phyloP scores from a whole-genome alignment of 2,329 filamentous ascomycete species.

The Coniochaeta prunicola region DNA sequence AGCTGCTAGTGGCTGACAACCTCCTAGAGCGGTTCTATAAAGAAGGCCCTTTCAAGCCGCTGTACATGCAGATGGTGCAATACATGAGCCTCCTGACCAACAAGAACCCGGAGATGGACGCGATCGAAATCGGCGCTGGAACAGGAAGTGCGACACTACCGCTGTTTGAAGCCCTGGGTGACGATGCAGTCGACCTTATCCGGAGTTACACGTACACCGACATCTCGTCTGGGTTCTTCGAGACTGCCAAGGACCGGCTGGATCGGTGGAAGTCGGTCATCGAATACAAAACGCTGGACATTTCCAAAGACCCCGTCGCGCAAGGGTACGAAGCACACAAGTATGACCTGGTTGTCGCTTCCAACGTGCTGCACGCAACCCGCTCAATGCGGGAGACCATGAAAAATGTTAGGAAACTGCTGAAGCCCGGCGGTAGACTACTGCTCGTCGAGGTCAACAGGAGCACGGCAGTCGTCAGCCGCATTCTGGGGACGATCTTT shows the following conservation, averaged over 20 bases:
- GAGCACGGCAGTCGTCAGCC: too few species aligned
- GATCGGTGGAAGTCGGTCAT: slow-evolving; percentile 14
- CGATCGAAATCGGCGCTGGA: slow-evolving; percentile 35
- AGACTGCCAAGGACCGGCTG: slow-evolving; percentile 20
- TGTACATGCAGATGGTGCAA: slow-evolving; percentile 16
- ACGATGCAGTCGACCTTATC: background rate
- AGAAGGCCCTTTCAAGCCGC: slow-evolving; percentile 13
- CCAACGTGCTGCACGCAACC: slow-evolving; percentile 29
- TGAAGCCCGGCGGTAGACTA: slow-evolving; percentile 32
- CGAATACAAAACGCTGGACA: slow-evolving; percentile 23
- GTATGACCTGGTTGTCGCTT: slow-evolving; percentile 30
- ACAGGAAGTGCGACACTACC: slow-evolving; percentile 30
- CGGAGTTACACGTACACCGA: slow-evolving; percentile 16
- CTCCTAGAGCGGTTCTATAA: slow-evolving; percentile 26
- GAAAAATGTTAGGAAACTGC: slow-evolving; percentile 23
- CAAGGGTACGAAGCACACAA: slow-evolving; percentile 24
- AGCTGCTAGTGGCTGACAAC: slow-evolving; percentile 24
- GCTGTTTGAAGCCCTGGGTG: slow-evolving; percentile 19
- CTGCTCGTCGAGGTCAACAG: slow-evolving; percentile 16
- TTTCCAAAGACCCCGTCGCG: slow-evolving; percentile 18
- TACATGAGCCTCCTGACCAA: slow-evolving; percentile 10
- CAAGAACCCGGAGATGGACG: slow-evolving; percentile 5
- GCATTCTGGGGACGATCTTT: background rate
- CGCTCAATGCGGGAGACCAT: slow-evolving; percentile 18
- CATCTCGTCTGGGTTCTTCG: slow-evolving; percentile 21